A percentile compares a stretch with the other conserved stretches of the same genome.
Conservation (phyloP, 1,284 basidiomycete species). For the Pseudozyma tsukubaensis region DNA sequence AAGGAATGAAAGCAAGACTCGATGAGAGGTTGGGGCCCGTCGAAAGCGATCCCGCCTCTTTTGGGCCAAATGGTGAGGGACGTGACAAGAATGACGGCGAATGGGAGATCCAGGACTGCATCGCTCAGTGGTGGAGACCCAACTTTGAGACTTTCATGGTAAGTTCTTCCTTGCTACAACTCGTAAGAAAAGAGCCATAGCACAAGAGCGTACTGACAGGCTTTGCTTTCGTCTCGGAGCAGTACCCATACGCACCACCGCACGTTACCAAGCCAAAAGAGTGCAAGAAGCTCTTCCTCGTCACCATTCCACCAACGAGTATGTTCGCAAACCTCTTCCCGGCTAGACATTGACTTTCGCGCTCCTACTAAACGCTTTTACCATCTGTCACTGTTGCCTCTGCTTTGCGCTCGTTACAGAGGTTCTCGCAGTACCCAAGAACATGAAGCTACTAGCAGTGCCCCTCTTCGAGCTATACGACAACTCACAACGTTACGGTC, state of each 20-base stretch:
- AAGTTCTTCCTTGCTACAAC: slow-evolving; percentile 70
- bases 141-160: slow-evolving; percentile 99
- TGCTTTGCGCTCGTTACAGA: slow-evolving; percentile 73
- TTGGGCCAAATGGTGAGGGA: slow-evolving; percentile 69
- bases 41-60: slow-evolving; percentile 53
- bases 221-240: neutral
- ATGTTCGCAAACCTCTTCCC: slow-evolving; percentile 66
- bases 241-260: slow-evolving; percentile 97
- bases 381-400: neutral
- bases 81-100: slow-evolving; percentile 80
- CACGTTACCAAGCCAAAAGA: slow-evolving; percentile 98
- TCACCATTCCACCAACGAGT: slow-evolving; percentile 95
- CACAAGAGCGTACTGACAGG: neutral
- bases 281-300: slow-evolving; percentile 94
- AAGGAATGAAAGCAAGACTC: slow-evolving; percentile 86
- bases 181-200: too few relatives aligned
- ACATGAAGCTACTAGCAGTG: slow-evolving; percentile 93
- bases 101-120: slow-evolving; percentile 93
- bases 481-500: slow-evolving; percentile 90
- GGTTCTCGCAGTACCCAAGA: slow-evolving; percentile 93
- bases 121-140: slow-evolving; percentile 96
- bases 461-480: slow-evolving; percentile 97
- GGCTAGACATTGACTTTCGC: neutral
- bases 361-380: neutral
- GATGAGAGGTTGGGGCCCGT: slow-evolving; percentile 76